Conservation (phyloP, 805 yeast species). For the Kodamaea laetipori region DNA sequence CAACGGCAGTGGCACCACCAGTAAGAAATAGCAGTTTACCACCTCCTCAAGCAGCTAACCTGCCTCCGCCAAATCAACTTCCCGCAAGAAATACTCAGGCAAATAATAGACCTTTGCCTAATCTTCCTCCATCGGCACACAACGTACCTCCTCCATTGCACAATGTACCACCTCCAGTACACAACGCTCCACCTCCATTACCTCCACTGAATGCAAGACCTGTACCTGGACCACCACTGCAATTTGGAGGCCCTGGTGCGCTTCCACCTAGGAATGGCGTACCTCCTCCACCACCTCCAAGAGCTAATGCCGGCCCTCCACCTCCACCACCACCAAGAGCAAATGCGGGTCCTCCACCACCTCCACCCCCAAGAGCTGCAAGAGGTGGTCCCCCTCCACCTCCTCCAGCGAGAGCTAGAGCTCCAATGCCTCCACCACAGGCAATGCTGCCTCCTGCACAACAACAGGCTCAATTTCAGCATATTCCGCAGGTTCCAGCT, state of each 20-base stretch:
- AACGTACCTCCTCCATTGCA: conserved; percentile 15
- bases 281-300: conserved; percentile 37
- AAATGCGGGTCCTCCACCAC: conserved; percentile 29
- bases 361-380: conserved; percentile 33
- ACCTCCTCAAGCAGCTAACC: conserved; percentile 21
- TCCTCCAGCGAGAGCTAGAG: conserved; percentile 29
- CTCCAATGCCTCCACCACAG: conserved; percentile 15
- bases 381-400: conserved; percentile 29
- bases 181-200: conserved; percentile 18
- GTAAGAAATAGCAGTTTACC: conserved; percentile 23
- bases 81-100: conserved; percentile 24
- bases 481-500: conserved; percentile 13
- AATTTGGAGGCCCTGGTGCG: conserved; percentile 17
- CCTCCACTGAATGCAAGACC: conserved; percentile 19
- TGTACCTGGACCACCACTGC: conserved; percentile 19
- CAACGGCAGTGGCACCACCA: conserved; percentile 33
- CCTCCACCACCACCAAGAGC: conserved; percentile 22
- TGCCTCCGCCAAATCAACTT: conserved; percentile 16
- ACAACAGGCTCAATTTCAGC: conserved; percentile 15
- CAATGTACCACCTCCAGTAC: conserved; percentile 5
- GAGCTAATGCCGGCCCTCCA: conserved; percentile 19
- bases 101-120: conserved; percentile 17
- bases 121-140: conserved; percentile 6
- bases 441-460: conserved; percentile 19
- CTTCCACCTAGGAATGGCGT: conserved; percentile 25